Evolutionary conservation across 2,329 filamentous ascomycete genomes (phyloP), one percentile per base, ranked within the genome.

Genomic region (Penicillium sp.): DNA sequence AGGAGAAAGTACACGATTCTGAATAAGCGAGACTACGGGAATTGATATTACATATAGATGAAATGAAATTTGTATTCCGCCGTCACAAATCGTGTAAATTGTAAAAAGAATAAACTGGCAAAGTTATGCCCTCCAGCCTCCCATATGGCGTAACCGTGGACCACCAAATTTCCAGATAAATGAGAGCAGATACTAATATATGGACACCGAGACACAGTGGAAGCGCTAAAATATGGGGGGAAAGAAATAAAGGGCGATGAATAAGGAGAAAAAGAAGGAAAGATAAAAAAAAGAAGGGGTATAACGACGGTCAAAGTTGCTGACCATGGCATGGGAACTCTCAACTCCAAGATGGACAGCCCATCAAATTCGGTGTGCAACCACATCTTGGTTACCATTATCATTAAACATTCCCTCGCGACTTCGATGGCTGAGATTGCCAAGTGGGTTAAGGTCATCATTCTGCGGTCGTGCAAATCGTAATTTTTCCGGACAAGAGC

Each of bases 1-100:
- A 61, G 82, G 82, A 3, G 83, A 86, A 56, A 78, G 77, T 60
- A 80, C 81, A 46, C 79, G 73, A 44, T 76, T 78, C 56, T 76
- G 63, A 64, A n/a, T 19, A 7, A 25, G 19, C n/a, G 7, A 47
- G 26, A 14, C 33, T 36, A 40, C 28, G 9, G 33, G 36, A 45
- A 45, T 41, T 51, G 42, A 58, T 53, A 31, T 55, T 43, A 40
- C 30, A 40, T 43, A 58, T 55, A 50, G n/a, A 53, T 41, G 22
- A 26, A 46, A 45, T 51, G 14, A 37, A 12, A 51, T 45, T 45
- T 37, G 10, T 36, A 37, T 51, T 30, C 12, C 6, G 31, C 49
- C 40, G 17, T 35, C 28, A 41, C 28, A 47, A 35, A 14, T 48
- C 36, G 28, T 49, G 17, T 50, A 37, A 44, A 50, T n/a, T 43